phyloP scores from a whole-genome alignment of 768 basidiomycete genomes.

The Phylloporus sp. region DNA sequence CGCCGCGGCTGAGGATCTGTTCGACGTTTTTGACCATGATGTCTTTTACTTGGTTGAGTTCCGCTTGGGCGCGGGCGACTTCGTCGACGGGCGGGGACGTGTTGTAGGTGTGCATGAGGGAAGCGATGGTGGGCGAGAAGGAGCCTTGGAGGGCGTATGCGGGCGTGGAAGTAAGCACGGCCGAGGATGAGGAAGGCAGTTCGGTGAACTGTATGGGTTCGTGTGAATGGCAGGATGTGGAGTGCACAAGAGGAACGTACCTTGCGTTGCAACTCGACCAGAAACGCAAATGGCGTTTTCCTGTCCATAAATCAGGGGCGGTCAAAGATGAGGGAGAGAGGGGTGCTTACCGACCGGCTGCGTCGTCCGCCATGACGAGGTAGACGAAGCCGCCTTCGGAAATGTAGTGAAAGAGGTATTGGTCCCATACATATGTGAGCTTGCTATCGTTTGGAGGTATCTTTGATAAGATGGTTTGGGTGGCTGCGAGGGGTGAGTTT shows the following conservation, averaged over 20 bases:
- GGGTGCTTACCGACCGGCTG: slow-evolving; percentile 65
- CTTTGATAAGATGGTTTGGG: slow-evolving; percentile 86
- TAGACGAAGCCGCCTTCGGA: slow-evolving; percentile 84
- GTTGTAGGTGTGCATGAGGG: slow-evolving; percentile 84
- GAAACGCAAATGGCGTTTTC: slow-evolving; percentile 91
- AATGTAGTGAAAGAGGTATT: slow-evolving; percentile 92
- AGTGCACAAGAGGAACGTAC: slow-evolving; percentile 26
- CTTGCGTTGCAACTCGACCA: slow-evolving; percentile 80
- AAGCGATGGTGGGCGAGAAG: slow-evolving; percentile 64
- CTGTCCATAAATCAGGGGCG: slow-evolving; percentile 37
- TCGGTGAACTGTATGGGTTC: slow-evolving; percentile 49
- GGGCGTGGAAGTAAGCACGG: slow-evolving; percentile 41
- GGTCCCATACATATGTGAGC: slow-evolving; percentile 85
- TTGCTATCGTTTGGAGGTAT: slow-evolving; percentile 90
- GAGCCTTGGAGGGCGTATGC: slow-evolving; percentile 65
- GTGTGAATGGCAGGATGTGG: not conserved
- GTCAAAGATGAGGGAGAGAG: not conserved
- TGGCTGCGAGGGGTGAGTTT: slow-evolving; percentile 44
- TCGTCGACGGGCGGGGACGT: slow-evolving; percentile 86
- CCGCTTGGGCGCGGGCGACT: slow-evolving; percentile 81
- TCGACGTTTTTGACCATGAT: slow-evolving; percentile 99
- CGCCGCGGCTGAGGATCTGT: slow-evolving; percentile 89
- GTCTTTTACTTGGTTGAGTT: slow-evolving; percentile 87
- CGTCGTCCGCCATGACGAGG: slow-evolving; percentile 93
- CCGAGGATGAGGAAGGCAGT: slow-evolving; percentile 60